Percentiles rank a stretch among this genome's conserved stretches.
Evolutionary conservation across 2,329 filamentous ascomycete genomes (phyloP).

Genomic region (Magnaporthiopsis rhizophila): DNA sequence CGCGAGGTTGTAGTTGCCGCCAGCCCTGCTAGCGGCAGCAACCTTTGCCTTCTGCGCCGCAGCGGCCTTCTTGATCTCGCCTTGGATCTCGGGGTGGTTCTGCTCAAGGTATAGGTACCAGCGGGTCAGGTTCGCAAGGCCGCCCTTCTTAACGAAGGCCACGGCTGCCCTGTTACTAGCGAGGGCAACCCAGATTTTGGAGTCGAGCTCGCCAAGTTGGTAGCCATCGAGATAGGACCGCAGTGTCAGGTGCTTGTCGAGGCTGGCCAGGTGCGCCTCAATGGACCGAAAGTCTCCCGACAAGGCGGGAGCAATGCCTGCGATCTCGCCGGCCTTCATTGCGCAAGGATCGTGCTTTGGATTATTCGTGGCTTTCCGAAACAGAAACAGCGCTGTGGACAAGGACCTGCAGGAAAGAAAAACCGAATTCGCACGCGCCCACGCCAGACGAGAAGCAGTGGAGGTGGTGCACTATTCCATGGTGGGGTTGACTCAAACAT

Average conservation of each 20-base stretch:
- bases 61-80: conserved; percentile 62
- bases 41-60: conserved; percentile 63
- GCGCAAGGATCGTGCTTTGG: not conserved
- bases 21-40: conserved; percentile 61
- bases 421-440: not conserved
- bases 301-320: conserved; percentile 38
- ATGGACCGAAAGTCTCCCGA: conserved; percentile 72
- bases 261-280: conserved; percentile 63
- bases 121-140: conserved; percentile 67
- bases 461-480: not conserved
- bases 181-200: conserved; percentile 74
- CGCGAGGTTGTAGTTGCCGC: conserved; percentile 82
- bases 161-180: conserved; percentile 78
- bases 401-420: not conserved
- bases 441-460: not conserved
- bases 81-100: conserved; percentile 66
- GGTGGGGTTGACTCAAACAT: conserved; percentile 7
- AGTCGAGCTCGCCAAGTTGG: conserved; percentile 66
- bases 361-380: not conserved
- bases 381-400: not conserved
- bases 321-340: conserved; percentile 52
- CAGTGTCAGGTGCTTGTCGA: conserved; percentile 82
- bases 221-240: conserved; percentile 83
- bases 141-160: conserved; percentile 70
- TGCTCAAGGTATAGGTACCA: conserved; percentile 88